Conservation (phyloP, 2,329 filamentous ascomycete species). For the Colletotrichum viniferum region DNA sequence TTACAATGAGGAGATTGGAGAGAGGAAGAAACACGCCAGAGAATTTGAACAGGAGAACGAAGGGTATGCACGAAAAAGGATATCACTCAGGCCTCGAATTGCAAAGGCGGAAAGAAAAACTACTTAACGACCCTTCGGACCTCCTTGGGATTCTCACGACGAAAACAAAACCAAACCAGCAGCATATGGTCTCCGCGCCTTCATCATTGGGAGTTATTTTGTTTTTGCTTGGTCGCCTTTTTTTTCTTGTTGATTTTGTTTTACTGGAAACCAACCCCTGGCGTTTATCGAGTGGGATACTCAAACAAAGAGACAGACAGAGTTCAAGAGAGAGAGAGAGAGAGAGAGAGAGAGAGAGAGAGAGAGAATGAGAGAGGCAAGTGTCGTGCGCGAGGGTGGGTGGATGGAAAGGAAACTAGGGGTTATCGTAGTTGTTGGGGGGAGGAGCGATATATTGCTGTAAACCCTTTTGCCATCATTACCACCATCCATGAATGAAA, state of each 20-base stretch:
- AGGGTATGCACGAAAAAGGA: not conserved
- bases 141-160: conserved; percentile 9
- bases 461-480: not conserved
- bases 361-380: not conserved
- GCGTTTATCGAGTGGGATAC: conserved; percentile 19
- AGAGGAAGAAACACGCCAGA: not conserved
- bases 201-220: conserved; percentile 20
- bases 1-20: conserved; percentile 8
- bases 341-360: not conserved
- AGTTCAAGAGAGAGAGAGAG: not conserved
- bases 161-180: conserved; percentile 10
- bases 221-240: not conserved
- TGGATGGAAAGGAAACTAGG: not conserved
- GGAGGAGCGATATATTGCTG: not conserved
- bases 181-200: conserved; percentile 18
- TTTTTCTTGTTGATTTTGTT: not conserved
- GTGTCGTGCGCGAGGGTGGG: not conserved
- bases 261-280: not conserved
- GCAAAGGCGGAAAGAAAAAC: not conserved
- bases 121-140: not conserved
- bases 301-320: conserved; percentile 5
- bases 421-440: not conserved
- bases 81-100: not conserved
- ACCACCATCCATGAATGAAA: not conserved
- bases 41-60: not conserved